These are phyloP conservation scores for Ochromonas danica DNA, from an alignment of 108 stramenopile genomes.

Conservation along the genomic window DNA sequence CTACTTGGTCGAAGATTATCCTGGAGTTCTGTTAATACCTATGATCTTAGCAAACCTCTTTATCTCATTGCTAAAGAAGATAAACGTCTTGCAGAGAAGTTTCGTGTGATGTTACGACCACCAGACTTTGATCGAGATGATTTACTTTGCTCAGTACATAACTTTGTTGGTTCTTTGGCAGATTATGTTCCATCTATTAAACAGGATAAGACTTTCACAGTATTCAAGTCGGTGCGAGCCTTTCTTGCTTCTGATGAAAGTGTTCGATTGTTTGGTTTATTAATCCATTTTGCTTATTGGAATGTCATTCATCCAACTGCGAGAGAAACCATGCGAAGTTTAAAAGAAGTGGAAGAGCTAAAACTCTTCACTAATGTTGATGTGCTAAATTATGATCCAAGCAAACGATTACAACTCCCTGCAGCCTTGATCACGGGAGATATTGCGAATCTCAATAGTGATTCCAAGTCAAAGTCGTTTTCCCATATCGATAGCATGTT, in stretches of 20 bases:
- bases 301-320: neutral
- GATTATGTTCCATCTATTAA: conserved; percentile 3
- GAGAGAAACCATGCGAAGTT: neutral
- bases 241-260: neutral
- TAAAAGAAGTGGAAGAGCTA: neutral
- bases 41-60: too few species aligned
- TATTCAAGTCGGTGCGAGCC: neutral
- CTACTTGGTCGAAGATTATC: too few species aligned
- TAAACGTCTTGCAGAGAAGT: conserved; percentile 1
- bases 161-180: neutral
- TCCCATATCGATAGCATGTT: too few species aligned
- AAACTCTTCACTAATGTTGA: neutral
- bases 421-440: too few species aligned
- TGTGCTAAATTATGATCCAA: neutral
- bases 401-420: neutral
- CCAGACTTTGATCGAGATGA: neutral
- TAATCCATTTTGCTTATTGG: conserved; percentile 21
- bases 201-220: neutral
- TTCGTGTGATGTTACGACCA: neutral
- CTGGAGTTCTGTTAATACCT: too few species aligned
- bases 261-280: neutral
- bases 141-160: neutral
- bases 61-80: too few species aligned
- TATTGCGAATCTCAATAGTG: too few species aligned
- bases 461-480: too few species aligned